Base-by-base conservation (phyloP, 2,329 filamentous ascomycete genomes). In the Sporothrix phasma region DNA sequence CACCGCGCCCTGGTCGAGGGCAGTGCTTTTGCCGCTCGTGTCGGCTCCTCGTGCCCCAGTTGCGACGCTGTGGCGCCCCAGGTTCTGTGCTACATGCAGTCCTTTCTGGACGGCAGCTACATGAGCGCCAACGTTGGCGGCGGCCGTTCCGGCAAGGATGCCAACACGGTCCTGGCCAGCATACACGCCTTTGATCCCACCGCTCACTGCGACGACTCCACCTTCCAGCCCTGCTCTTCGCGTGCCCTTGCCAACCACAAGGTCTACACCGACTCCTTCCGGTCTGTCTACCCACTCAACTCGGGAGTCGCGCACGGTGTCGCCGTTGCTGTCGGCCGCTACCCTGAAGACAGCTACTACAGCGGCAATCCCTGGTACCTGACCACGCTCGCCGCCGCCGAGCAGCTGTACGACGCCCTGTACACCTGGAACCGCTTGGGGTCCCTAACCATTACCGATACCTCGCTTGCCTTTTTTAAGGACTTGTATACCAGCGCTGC, bases 291-390 rank as follows among this genome's bases (percentile, higher is more conserved):
- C 73, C 71, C 74, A 15, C 79, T 93, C 75, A 94, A 94, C 76
- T 78, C 76, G 4, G 87, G 85, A 5, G 84, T 87, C 60, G 69
- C 81, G 2, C 74, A 80, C 37, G 85, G 87, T 22, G 74, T 75
- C 17, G 87, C 87, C 7, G 79, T 85, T 10, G 81, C 84, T 6
- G 77, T 88, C 5, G 88, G 88, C 51, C 79, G 88, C 66, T 90
- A 91, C 71, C 75, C 85, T 0, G 87, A 90, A 73, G 89, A 95
- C 69, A 75, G 79, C 3, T 94, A 93, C 75, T 88, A 87, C 73
- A 84, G 84, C 66, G 89, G 89, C 1, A 92, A 94, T 73, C 90
- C 90, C 1, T 94, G 90, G 90, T 69, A 53, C 70, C 80, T 93
- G 13, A 82, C 82, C 69, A 93, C 88, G 0, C 79, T 91, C 34